These are phyloP conservation scores for Fusarium metavorans DNA, from an alignment of 2,329 filamentous ascomycete genomes.

Conservation along the genomic window DNA sequence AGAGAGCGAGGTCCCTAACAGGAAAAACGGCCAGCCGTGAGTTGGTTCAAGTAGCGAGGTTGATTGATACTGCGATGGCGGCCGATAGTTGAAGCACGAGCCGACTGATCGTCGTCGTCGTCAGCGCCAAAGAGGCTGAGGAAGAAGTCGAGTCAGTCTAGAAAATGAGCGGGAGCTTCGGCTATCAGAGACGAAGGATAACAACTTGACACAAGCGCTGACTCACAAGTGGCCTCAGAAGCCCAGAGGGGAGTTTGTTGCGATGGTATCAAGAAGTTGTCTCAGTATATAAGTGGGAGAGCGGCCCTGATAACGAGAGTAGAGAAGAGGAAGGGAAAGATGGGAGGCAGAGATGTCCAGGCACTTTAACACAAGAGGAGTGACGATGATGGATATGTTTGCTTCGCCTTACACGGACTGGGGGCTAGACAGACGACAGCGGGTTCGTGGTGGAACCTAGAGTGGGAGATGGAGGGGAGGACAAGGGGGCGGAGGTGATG, in stretches of 20 bases:
- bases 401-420: slow-evolving; percentile 45
- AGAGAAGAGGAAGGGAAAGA: slow-evolving; percentile 11
- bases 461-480: slow-evolving; percentile 41
- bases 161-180: background rate
- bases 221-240: slow-evolving; percentile 17
- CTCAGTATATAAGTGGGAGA: slow-evolving; percentile 13
- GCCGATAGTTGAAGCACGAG: slow-evolving; percentile 3
- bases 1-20: slow-evolving; percentile 22
- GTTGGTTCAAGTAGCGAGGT: slow-evolving; percentile 15
- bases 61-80: slow-evolving; percentile 5
- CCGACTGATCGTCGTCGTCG: slow-evolving; percentile 8
- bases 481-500: slow-evolving; percentile 40
- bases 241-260: slow-evolving; percentile 1
- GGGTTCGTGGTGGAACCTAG: slow-evolving; percentile 43
- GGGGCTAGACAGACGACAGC: slow-evolving; percentile 42
- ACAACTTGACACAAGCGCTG: slow-evolving; percentile 12
- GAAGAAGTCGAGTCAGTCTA: background rate
- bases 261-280: slow-evolving; percentile 23
- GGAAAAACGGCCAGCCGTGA: slow-evolving; percentile 25
- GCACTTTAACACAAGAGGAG: slow-evolving; percentile 29
- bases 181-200: slow-evolving; percentile 9
- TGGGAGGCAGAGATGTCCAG: slow-evolving; percentile 17
- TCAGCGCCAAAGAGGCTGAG: slow-evolving; percentile 8
- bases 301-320: slow-evolving; percentile 5
- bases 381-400: slow-evolving; percentile 42